Percentiles rank a stretch among this genome's conserved stretches.
These are phyloP conservation scores for Trichoderma endophyticum DNA, from an alignment of 2,329 filamentous ascomycete genomes.

Conservation along the genomic window DNA sequence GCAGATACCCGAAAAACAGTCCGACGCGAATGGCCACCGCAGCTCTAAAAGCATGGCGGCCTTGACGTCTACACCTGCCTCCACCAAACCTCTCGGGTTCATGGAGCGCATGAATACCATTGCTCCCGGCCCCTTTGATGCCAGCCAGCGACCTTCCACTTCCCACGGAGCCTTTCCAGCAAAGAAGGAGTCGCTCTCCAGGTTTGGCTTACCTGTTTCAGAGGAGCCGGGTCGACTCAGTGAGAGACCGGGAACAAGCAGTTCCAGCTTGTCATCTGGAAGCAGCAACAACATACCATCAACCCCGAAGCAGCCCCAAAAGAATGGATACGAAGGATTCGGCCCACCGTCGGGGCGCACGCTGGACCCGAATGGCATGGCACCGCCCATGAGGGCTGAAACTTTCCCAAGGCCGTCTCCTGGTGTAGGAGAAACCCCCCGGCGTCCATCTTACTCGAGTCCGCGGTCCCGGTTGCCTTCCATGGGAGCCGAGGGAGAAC, in stretches of 20 bases:
- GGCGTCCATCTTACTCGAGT: slow-evolving; percentile 48
- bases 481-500: slow-evolving; percentile 23
- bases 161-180: slow-evolving; percentile 35
- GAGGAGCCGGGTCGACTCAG: slow-evolving; percentile 7
- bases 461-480: slow-evolving; percentile 33
- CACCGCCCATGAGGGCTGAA: slow-evolving; percentile 45
- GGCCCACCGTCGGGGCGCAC: slow-evolving; percentile 44
- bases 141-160: slow-evolving; percentile 36
- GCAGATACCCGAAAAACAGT: slow-evolving; percentile 40
- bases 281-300: slow-evolving; percentile 27
- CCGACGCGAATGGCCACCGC: slow-evolving; percentile 51
- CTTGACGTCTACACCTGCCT: background rate
- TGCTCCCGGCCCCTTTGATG: slow-evolving; percentile 63
- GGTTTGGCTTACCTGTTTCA: slow-evolving; percentile 7
- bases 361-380: slow-evolving; percentile 37
- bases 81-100: slow-evolving; percentile 32
- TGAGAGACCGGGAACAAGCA: slow-evolving; percentile 20
- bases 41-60: slow-evolving; percentile 21
- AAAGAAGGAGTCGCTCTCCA: slow-evolving; percentile 30
- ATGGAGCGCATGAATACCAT: slow-evolving; percentile 64
- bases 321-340: slow-evolving; percentile 58
- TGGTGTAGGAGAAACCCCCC: slow-evolving; percentile 35
- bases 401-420: slow-evolving; percentile 49
- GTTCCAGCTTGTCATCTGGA: slow-evolving; percentile 21
- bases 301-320: slow-evolving; percentile 42